These are phyloP conservation scores for Tilletiaria anomala DNA, from an alignment of 1,284 basidiomycete species.

Conservation along the genomic window DNA sequence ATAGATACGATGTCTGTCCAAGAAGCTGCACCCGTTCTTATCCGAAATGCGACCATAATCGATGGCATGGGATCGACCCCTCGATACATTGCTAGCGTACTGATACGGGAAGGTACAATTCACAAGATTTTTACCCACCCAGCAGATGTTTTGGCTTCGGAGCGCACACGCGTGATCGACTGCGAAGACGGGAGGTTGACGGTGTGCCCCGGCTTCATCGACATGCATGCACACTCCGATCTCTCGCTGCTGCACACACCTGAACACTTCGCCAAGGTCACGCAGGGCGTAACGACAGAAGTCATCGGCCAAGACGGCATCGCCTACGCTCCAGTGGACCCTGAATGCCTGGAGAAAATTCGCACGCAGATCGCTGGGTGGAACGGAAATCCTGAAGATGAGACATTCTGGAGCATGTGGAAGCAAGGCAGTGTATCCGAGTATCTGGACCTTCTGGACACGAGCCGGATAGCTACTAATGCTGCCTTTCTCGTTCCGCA, in stretches of 20 bases:
- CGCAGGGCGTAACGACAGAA: slow-evolving; percentile 40
- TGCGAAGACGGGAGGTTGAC: slow-evolving; percentile 1
- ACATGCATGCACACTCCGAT: slow-evolving; percentile 41
- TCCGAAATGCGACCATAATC: too few relatives aligned
- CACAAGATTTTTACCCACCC: not conserved
- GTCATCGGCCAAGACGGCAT: slow-evolving; percentile 40
- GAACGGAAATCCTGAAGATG: slow-evolving; percentile 40
- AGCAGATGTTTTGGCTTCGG: not conserved
- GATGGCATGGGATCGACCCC: too few relatives aligned
- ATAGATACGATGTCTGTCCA: too few relatives aligned
- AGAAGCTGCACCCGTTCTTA: too few relatives aligned
- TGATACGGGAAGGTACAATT: not conserved
- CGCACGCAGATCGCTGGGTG: slow-evolving; percentile 40
- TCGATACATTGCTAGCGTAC: not conserved
- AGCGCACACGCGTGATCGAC: not conserved
- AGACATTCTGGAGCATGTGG: slow-evolving; percentile 20
- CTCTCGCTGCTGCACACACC: slow-evolving; percentile 37
- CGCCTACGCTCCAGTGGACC: slow-evolving; percentile 32
- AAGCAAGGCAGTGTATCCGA: not conserved
- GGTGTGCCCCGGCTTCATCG: slow-evolving; percentile 40
- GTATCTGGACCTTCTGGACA: slow-evolving; percentile 38
- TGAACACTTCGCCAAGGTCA: slow-evolving; percentile 37
- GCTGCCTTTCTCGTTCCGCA: slow-evolving; percentile 39
- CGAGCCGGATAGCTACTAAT: slow-evolving; percentile 33
- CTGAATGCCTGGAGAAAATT: slow-evolving; percentile 8